Evolutionary conservation across 2,329 filamentous ascomycete species (phyloP).

Genomic region (Penicillium brasilianum): DNA sequence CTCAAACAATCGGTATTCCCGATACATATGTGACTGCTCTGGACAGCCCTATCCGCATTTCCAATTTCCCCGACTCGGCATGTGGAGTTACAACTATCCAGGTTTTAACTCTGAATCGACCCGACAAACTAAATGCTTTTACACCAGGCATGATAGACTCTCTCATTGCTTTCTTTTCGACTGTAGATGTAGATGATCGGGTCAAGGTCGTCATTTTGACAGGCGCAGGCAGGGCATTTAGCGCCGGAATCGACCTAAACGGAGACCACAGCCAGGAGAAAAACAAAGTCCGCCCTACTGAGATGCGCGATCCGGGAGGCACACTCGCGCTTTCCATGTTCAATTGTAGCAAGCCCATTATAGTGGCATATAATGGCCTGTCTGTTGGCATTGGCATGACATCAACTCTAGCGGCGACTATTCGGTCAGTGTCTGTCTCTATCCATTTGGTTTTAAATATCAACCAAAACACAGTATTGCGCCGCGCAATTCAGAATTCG

Average conservation of each 20-base stretch:
- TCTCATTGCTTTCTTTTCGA: background rate
- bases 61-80: background rate
- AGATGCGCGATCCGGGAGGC: background rate
- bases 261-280: background rate
- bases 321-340: background rate
- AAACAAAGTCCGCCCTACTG: background rate
- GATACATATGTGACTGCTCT: background rate
- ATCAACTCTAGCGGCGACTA: background rate
- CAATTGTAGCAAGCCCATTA: slow-evolving; percentile 8
- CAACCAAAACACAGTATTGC: background rate
- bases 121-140: background rate
- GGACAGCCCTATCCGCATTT: background rate
- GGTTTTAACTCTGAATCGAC: background rate
- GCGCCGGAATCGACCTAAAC: background rate
- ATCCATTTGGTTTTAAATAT: background rate
- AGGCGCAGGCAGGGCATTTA: background rate
- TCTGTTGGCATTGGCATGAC: slow-evolving; percentile 10
- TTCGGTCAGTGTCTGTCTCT: background rate
- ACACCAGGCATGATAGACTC: background rate
- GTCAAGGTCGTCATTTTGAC: background rate
- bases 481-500: background rate
- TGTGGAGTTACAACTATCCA: background rate
- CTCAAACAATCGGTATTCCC: background rate
- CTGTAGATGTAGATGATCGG: background rate
- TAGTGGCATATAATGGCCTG: slow-evolving; percentile 5